phyloP scores from a whole-genome alignment of 2,329 filamentous ascomycete genomes.

The Seiridium cupressi region DNA sequence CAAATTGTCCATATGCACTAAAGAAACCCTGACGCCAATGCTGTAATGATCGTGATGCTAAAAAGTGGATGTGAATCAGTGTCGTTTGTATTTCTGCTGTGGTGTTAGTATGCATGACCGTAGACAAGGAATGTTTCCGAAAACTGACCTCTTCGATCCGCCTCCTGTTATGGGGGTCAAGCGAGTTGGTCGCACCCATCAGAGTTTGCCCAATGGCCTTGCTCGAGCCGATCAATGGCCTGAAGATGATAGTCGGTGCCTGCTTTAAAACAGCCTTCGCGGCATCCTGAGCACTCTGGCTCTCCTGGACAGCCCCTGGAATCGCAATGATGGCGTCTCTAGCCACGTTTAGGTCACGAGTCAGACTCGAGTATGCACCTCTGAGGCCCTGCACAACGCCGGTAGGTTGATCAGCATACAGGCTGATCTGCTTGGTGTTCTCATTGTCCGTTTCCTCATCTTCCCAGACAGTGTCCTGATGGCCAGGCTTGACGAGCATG shows the following conservation, averaged over 20 bases:
- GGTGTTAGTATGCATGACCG: constrained; percentile 9
- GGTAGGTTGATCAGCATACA: constrained; percentile 92
- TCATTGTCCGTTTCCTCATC: constrained; percentile 65
- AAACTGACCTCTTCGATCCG: constrained; percentile 86
- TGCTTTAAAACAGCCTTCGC: constrained; percentile 75
- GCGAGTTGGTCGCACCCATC: constrained; percentile 85
- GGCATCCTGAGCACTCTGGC: constrained; percentile 74
- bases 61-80: constrained; percentile 23
- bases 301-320: constrained; percentile 87
- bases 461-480: constrained; percentile 46
- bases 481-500: constrained; percentile 55
- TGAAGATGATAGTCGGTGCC: constrained; percentile 89
- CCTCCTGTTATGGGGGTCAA: constrained; percentile 79
- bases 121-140: neutral
- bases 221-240: constrained; percentile 85
- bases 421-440: constrained; percentile 75
- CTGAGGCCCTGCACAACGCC: constrained; percentile 83
- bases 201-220: constrained; percentile 87
- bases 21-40: neutral
- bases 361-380: constrained; percentile 77
- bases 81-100: constrained; percentile 48
- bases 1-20: neutral
- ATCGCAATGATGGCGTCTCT: constrained; percentile 93
- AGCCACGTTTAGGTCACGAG: constrained; percentile 82
- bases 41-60: constrained; percentile 1